Base-by-base conservation (phyloP, 1,284 basidiomycete species). In the Caloboletus inedulis region DNA sequence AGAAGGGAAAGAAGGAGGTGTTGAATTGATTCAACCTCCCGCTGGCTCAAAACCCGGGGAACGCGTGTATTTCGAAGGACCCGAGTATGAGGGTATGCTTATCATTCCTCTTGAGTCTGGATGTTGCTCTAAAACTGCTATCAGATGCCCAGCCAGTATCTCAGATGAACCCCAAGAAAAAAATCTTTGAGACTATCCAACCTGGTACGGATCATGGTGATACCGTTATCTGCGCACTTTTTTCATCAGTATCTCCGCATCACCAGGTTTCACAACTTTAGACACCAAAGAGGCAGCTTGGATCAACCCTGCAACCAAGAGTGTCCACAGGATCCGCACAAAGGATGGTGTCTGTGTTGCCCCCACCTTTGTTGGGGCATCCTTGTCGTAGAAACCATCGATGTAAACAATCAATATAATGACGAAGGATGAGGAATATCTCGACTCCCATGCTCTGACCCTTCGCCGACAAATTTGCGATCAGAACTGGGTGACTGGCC, bases 141-240 rank as follows among this genome's bases (percentile, higher is more conserved):
- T 54, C 59, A 93, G 90, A 78, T 62, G 82, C 79, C 2, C 78
- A 76, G 25, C 89, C 94, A 2, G 74, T 95, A 37, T 69, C 86
- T 3, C 90, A 93, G 64, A 77, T 98, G 56, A 97, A 96, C 72
- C 94, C 94, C 10, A 98, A 98, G 76, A 97, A 96, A 77, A 98
- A 98, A 76, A 89, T 97, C 30, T 98, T 96, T 62, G 95, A 98
- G 75, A 88, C 91, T 0, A 83, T 98, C 47, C 95, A 96, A 68
- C 93, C 93, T 56, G 84, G 88, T 86, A 57, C 27, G 71, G 5
- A 36, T n/a, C 2, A 18, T 27, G 10, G 0, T 31, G 3, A 34
- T 29, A 27, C 39, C 23, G 18, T 46, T 35, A 45, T 47, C 33
- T 16, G 23, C 29, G 14, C n/a, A 18, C 19, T 34, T 46, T 50